Evolutionary conservation across 139 green algal genomes (phyloP).

Genomic region (Ettlia oleoabundans): DNA sequence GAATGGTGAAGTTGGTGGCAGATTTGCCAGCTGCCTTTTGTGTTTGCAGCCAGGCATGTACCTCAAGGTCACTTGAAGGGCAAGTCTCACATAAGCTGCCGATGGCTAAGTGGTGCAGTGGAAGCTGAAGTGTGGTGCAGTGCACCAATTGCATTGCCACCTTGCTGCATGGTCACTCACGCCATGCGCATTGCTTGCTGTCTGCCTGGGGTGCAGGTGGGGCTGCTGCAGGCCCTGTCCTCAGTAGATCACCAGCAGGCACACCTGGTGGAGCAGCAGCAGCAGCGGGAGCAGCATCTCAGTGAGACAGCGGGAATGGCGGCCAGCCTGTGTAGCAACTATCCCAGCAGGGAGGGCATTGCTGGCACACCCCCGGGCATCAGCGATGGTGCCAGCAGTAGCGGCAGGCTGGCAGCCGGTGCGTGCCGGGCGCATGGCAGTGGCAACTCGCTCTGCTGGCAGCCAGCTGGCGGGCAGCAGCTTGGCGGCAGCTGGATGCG

Average conservation of each 20-base stretch:
- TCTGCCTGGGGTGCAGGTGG: too few relatives aligned
- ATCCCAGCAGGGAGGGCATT: not conserved
- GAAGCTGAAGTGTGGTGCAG: too few relatives aligned
- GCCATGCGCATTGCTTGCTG: too few relatives aligned
- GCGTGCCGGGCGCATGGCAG: not conserved
- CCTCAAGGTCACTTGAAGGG: too few relatives aligned
- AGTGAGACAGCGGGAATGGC: not conserved
- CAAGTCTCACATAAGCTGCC: too few relatives aligned
- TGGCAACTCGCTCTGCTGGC: not conserved
- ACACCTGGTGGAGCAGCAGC: not conserved
- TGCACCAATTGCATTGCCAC: too few relatives aligned
- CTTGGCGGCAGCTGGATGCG: too few relatives aligned
- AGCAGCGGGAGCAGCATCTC: not conserved
- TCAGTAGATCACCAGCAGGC: slow-evolving; percentile 29
- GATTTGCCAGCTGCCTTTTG: too few relatives aligned
- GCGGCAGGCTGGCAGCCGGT: not conserved
- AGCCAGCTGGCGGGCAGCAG: not conserved
- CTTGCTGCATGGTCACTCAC: too few relatives aligned
- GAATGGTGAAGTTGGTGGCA: too few relatives aligned
- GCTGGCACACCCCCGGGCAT: not conserved
- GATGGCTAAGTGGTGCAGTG: too few relatives aligned
- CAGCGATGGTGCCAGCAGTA: not conserved
- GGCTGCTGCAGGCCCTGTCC: slow-evolving; percentile 28
- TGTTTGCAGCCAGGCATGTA: too few relatives aligned
- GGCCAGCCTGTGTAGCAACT: not conserved